phyloP scores from a whole-genome alignment of 306 rosid species.

The Spatholobus suberectus region DNA sequence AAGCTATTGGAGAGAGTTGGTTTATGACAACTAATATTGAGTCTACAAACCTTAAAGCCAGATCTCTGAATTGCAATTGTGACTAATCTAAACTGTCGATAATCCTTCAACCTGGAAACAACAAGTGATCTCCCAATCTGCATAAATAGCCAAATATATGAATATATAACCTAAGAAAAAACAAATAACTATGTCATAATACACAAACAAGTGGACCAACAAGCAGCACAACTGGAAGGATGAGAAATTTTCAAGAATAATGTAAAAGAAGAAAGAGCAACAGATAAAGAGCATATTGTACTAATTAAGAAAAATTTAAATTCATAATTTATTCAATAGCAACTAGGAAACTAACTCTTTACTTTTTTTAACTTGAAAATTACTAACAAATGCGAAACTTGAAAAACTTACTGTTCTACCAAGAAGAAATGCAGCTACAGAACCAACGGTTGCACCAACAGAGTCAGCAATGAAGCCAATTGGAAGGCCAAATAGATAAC shows the following conservation, averaged over 20 bases:
- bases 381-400: neutral
- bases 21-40: neutral
- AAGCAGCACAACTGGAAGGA: constrained; percentile 19
- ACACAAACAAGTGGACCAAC: constrained; percentile 14
- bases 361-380: neutral
- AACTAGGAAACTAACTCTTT: neutral
- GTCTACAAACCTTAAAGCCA: constrained; percentile 86
- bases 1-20: neutral
- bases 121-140: constrained; percentile 85
- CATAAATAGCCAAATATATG: constrained; percentile 37
- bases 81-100: constrained; percentile 79
- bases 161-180: constrained; percentile 17
- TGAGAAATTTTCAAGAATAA: neutral
- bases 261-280: constrained; percentile 10
- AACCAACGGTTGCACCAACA: constrained; percentile 83
- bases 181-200: constrained; percentile 26
- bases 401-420: constrained; percentile 82
- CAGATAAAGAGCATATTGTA: neutral
- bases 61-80: constrained; percentile 80
- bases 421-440: constrained; percentile 83
- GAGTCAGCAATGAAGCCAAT: constrained; percentile 87
- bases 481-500: constrained; percentile 90
- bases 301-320: constrained; percentile 4
- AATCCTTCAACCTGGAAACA: constrained; percentile 84
- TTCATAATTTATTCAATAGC: neutral